Percentiles rank a stretch among this genome's conserved stretches.
These are phyloP conservation scores for Jaltomata sinuosa DNA, from an alignment of 257 asterid genomes.

Conservation along the genomic window DNA sequence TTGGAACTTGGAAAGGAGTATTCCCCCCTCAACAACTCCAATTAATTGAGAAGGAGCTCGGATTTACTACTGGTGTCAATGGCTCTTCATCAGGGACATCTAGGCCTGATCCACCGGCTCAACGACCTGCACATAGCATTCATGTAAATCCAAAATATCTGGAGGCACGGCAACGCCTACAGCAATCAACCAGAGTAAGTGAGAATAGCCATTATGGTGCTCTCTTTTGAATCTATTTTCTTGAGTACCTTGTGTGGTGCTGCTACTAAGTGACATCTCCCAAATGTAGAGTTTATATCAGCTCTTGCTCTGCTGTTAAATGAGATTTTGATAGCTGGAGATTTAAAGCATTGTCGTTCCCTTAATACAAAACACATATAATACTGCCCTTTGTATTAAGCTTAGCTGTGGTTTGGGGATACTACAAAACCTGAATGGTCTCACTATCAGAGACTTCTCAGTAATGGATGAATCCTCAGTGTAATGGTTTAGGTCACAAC, in stretches of 20 bases:
- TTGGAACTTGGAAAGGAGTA: constrained; percentile 92
- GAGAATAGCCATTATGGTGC: constrained; percentile 12
- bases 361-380: not conserved
- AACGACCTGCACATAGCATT: constrained; percentile 79
- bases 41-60: constrained; percentile 79
- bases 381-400: not conserved
- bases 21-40: constrained; percentile 73
- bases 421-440: not conserved
- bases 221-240: not conserved
- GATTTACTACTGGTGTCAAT: constrained; percentile 47
- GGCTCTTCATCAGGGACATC: constrained; percentile 49
- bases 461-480: not conserved
- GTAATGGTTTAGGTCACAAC: not conserved
- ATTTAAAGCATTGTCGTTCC: not conserved
- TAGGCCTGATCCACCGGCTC: constrained; percentile 55
- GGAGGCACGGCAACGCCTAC: constrained; percentile 75
- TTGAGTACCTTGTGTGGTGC: not conserved
- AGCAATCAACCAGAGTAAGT: constrained; percentile 57
- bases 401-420: not conserved
- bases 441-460: not conserved
- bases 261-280: not conserved
- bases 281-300: not conserved
- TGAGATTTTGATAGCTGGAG: not conserved
- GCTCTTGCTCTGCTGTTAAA: not conserved
- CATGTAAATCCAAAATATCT: constrained; percentile 89